Percentiles rank a stretch among this genome's conserved stretches.
phyloP scores from a whole-genome alignment of 1,139 yeast genomes.

The Taphrina deformans region DNA sequence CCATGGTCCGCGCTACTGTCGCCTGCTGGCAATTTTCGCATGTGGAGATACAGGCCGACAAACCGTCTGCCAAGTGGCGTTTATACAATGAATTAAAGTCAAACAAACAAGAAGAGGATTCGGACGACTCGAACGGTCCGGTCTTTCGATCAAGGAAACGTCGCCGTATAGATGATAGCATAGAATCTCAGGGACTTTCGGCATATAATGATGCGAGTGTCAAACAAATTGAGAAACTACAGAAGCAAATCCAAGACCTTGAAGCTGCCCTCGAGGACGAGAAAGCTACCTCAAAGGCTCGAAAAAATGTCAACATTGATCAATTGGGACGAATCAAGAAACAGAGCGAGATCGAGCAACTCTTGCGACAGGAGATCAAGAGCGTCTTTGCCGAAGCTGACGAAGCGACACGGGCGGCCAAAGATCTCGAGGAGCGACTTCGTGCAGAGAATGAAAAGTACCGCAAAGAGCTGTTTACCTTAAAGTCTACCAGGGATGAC shows the following conservation, averaged over 20 bases:
- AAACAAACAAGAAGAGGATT: background rate
- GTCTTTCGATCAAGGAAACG: background rate
- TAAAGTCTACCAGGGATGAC: background rate
- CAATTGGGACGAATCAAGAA: background rate
- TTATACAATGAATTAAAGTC: background rate
- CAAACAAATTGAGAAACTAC: background rate
- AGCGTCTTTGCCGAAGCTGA: background rate
- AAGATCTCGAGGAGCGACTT: background rate
- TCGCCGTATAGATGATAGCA: background rate
- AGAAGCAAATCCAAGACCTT: background rate
- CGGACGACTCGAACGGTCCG: background rate
- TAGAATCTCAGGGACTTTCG: background rate
- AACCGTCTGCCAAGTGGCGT: background rate
- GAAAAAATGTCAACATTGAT: background rate
- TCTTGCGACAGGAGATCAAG: slow-evolving; percentile 1
- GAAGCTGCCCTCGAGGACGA: background rate
- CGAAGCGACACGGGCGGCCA: background rate
- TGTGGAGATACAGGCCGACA: background rate
- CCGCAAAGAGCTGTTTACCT: background rate
- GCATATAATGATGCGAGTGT: background rate
- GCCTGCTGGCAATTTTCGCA: background rate
- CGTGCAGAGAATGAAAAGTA: slow-evolving; percentile 2
- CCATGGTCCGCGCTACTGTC: background rate
- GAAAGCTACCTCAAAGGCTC: background rate
- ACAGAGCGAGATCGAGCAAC: background rate